These are phyloP conservation scores for Trypanosoma conorhini DNA, from an alignment of 208 protist genomes.

Conservation along the genomic window DNA sequence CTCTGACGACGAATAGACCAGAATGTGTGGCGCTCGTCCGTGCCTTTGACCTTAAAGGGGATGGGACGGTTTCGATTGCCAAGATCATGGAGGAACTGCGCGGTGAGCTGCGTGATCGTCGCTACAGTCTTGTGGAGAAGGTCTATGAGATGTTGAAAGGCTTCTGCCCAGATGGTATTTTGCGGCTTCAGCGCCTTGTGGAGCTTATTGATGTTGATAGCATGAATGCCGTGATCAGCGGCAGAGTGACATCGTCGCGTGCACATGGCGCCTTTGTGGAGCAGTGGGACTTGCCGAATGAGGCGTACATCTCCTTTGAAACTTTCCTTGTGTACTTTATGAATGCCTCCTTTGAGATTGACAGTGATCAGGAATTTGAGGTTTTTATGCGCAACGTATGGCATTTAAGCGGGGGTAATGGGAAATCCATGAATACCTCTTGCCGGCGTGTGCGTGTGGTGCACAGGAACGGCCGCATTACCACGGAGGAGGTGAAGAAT, in stretches of 20 bases:
- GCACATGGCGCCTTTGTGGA: slow-evolving; percentile 52
- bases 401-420: slow-evolving; percentile 90
- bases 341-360: slow-evolving; percentile 79
- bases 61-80: slow-evolving; percentile 40
- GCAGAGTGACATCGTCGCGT: slow-evolving; percentile 39
- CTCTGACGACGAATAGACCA: slow-evolving; percentile 35
- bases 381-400: slow-evolving; percentile 83
- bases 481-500: slow-evolving; percentile 82
- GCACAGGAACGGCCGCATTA: slow-evolving; percentile 81
- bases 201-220: slow-evolving; percentile 67
- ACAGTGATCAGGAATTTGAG: slow-evolving; percentile 82
- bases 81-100: slow-evolving; percentile 64
- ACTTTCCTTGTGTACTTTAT: slow-evolving; percentile 74
- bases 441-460: slow-evolving; percentile 85
- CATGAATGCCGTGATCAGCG: slow-evolving; percentile 45
- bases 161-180: slow-evolving; percentile 46
- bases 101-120: slow-evolving; percentile 67
- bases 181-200: slow-evolving; percentile 47
- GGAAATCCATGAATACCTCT: slow-evolving; percentile 77
- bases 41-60: slow-evolving; percentile 57
- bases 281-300: slow-evolving; percentile 57
- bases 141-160: slow-evolving; percentile 70
- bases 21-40: slow-evolving; percentile 78
- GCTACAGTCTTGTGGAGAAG: slow-evolving; percentile 55
- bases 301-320: slow-evolving; percentile 49